These are phyloP conservation scores for Podaxis mareebaensis DNA, from an alignment of 768 basidiomycete genomes.

Conservation along the genomic window DNA sequence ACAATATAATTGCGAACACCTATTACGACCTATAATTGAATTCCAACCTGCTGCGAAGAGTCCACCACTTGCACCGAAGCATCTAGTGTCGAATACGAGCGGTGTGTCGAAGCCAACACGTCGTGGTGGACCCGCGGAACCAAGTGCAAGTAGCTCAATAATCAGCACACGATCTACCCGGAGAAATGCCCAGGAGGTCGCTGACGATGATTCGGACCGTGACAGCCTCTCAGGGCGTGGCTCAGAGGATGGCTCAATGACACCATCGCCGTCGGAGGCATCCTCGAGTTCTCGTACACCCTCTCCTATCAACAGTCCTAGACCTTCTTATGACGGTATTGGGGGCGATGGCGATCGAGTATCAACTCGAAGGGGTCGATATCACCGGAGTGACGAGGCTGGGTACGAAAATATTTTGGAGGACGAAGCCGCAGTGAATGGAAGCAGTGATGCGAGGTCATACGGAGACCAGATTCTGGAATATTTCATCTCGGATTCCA, in stretches of 20 bases:
- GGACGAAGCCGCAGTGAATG: slow-evolving; percentile 46
- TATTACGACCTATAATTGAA: slow-evolving; percentile 92
- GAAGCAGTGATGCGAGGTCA: slow-evolving; percentile 54
- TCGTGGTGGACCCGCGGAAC: slow-evolving; percentile 41
- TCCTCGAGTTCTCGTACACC: slow-evolving; percentile 92
- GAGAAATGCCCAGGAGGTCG: slow-evolving; percentile 45
- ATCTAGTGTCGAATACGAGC: slow-evolving; percentile 75
- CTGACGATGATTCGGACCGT: slow-evolving; percentile 59
- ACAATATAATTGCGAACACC: slow-evolving; percentile 89
- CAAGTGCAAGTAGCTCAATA: slow-evolving; percentile 32
- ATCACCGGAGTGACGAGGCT: slow-evolving; percentile 47
- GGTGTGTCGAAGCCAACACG: slow-evolving; percentile 42
- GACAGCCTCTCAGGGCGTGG: slow-evolving; percentile 67
- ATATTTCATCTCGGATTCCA: slow-evolving; percentile 97
- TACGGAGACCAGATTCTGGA: slow-evolving; percentile 97
- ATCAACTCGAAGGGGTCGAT: slow-evolving; percentile 45
- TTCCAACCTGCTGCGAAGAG: slow-evolving; percentile 89
- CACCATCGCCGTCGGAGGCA: slow-evolving; percentile 82
- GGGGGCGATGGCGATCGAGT: slow-evolving; percentile 37
- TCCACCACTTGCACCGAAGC: slow-evolving; percentile 95
- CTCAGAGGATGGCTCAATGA: slow-evolving; percentile 89
- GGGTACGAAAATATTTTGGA: slow-evolving; percentile 47
- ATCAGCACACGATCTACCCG: slow-evolving; percentile 65
- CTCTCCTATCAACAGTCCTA: slow-evolving; percentile 75
- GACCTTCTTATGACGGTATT: slow-evolving; percentile 45